phyloP scores from a whole-genome alignment of 2,329 filamentous ascomycete species.

The Aspergillus pseudoglaucus region DNA sequence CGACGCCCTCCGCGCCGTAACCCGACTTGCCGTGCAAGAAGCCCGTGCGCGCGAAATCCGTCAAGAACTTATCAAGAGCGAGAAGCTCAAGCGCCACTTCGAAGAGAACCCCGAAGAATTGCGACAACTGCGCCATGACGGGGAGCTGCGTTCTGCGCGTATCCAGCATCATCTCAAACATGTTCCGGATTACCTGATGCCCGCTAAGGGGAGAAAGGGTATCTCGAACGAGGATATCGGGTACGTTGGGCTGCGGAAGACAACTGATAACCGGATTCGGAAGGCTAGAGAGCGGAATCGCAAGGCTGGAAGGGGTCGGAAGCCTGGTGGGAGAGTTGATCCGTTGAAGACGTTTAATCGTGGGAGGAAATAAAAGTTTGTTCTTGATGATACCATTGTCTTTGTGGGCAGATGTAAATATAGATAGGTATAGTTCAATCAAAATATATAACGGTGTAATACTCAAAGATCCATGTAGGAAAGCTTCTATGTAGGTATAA shows the following conservation, averaged over 20 bases:
- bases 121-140: slow-evolving; percentile 80
- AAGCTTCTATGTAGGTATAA: no score
- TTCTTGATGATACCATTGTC: no score
- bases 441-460: no score
- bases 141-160: slow-evolving; percentile 73
- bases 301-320: slow-evolving; percentile 42
- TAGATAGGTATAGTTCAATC: no score
- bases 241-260: slow-evolving; percentile 62
- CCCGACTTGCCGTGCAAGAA: slow-evolving; percentile 81
- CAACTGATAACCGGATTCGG: slow-evolving; percentile 46
- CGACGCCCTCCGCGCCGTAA: slow-evolving; percentile 84
- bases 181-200: slow-evolving; percentile 88
- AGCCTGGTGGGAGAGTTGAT: slow-evolving; percentile 60
- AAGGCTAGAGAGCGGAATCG: slow-evolving; percentile 42
- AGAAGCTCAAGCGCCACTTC: slow-evolving; percentile 91
- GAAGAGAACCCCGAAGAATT: slow-evolving; percentile 93
- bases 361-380: slow-evolving; percentile 23
- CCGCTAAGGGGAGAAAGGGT: slow-evolving; percentile 65
- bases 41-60: slow-evolving; percentile 81
- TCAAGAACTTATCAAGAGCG: slow-evolving; percentile 84
- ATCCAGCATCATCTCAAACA: slow-evolving; percentile 88
- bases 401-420: no score
- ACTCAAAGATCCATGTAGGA: no score
- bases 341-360: slow-evolving; percentile 85
- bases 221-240: slow-evolving; percentile 62